Conservation (phyloP, 139 green algal genomes). For the Microglena sp. region DNA sequence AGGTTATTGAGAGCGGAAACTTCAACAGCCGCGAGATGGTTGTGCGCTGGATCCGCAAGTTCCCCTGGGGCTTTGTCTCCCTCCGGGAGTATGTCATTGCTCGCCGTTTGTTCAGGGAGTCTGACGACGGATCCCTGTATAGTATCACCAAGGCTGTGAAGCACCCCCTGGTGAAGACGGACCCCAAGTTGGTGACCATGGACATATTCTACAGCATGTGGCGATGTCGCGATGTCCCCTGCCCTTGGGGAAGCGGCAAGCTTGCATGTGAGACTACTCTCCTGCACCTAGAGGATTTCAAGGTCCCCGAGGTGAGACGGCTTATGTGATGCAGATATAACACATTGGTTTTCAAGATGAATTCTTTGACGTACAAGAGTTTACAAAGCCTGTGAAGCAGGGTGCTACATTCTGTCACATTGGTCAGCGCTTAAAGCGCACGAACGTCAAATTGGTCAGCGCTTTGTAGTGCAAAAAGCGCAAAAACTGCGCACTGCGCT, state of each 20-base stretch:
- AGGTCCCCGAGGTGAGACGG: slow-evolving; percentile 80
- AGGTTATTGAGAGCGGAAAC: slow-evolving; percentile 48
- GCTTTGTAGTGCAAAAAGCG: too few species aligned
- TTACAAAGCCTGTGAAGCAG: too few species aligned
- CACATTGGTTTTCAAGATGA: too few species aligned
- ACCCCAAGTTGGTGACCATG: slow-evolving; percentile 31
- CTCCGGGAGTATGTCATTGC: slow-evolving; percentile 80
- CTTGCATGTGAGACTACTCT: slow-evolving; percentile 69
- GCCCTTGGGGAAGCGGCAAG: slow-evolving; percentile 45
- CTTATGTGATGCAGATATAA: too few species aligned
- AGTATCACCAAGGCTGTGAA: slow-evolving; percentile 58
- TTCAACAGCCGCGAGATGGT: slow-evolving; percentile 58
- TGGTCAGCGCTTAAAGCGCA: too few species aligned
- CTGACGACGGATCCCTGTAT: slow-evolving; percentile 50
- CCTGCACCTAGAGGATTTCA: slow-evolving; percentile 85
- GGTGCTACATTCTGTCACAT: too few species aligned
- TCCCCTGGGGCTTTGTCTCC: slow-evolving; percentile 80
- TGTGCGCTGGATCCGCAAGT: slow-evolving; percentile 78
- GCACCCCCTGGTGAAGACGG: slow-evolving; percentile 17
- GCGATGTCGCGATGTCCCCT: slow-evolving; percentile 48
- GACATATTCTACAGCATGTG: slow-evolving; percentile 57
- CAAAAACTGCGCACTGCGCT: too few species aligned
- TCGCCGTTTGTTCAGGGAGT: slow-evolving; percentile 41
- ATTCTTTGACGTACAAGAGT: too few species aligned
- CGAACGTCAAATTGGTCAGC: too few species aligned